Conservation (phyloP, 306 rosid species). For the Cyamopsis tetragonoloba region DNA sequence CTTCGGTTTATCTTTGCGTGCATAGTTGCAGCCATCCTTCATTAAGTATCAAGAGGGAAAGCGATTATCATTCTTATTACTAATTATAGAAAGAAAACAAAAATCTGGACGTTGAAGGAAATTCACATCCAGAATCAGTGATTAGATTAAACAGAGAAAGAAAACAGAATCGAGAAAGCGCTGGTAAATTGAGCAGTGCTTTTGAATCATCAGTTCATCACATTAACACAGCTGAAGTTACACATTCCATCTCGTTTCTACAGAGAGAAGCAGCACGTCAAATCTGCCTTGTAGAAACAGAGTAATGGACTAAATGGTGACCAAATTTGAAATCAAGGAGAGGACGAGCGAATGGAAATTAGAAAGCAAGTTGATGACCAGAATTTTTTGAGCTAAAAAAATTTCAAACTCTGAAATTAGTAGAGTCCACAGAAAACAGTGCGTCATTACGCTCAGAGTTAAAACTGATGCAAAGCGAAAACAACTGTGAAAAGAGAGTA, state of each 20-base stretch:
- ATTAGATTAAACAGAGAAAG: not conserved
- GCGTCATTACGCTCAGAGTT: not conserved
- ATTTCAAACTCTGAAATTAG: not conserved
- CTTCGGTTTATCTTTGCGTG: conserved; percentile 60
- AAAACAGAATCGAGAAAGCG: not conserved
- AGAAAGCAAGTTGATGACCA: not conserved
- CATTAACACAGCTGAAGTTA: not conserved
- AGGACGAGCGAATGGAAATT: not conserved
- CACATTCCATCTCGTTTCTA: not conserved
- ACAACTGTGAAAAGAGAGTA: not conserved
- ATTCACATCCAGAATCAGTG: not conserved
- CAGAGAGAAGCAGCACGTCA: not conserved
- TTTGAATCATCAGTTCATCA: not conserved
- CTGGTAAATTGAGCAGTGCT: not conserved
- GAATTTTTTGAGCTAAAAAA: not conserved
- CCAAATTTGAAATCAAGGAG: not conserved
- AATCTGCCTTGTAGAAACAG: not conserved
- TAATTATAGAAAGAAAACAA: not conserved
- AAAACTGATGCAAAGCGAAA: not conserved
- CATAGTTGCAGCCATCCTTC: conserved; percentile 45
- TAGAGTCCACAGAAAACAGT: not conserved
- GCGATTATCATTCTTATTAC: not conserved
- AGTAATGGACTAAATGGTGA: not conserved
- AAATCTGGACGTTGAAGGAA: not conserved
- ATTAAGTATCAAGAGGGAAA: not conserved